phyloP scores from a whole-genome alignment of 768 basidiomycete genomes.

The Phlebiopsis flavidoalba region DNA sequence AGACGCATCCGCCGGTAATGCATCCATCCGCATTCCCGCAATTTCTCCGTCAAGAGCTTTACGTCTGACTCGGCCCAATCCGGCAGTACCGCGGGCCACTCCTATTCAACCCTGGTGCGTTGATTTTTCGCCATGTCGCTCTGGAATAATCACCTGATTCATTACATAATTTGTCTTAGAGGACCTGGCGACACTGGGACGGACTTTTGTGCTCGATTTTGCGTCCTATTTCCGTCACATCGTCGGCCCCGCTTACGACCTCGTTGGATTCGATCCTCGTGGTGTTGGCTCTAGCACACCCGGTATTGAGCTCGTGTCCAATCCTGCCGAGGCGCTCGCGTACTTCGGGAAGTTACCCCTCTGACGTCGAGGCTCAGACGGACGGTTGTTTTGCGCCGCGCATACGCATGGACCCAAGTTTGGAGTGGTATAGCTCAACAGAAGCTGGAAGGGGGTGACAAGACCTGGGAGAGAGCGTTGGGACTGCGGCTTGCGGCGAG shows the following conservation, averaged over 20 bases:
- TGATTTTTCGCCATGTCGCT: too few species aligned
- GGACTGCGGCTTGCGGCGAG: slow-evolving; percentile 8
- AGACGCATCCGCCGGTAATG: slow-evolving; percentile 22
- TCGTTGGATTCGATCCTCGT: slow-evolving; percentile 27
- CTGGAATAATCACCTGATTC: neutral
- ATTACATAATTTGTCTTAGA: neutral
- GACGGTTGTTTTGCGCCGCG: slow-evolving; percentile 1
- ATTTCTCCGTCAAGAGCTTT: slow-evolving; percentile 21
- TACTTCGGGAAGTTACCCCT: slow-evolving; percentile 15
- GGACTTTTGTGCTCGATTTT: slow-evolving; percentile 1
- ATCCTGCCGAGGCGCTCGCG: slow-evolving; percentile 11
- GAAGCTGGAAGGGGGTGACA: neutral
- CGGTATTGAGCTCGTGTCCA: slow-evolving; percentile 20
- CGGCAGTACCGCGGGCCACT: neutral
- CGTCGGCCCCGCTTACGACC: slow-evolving; percentile 20
- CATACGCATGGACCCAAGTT: neutral
- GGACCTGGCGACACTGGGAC: slow-evolving; percentile 24
- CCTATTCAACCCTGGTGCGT: slow-evolving; percentile 12
- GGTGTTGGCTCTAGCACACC: slow-evolving; percentile 22
- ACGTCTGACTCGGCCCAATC: neutral
- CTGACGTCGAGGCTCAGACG: slow-evolving; percentile 19
- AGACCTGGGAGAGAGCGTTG: slow-evolving; percentile 6
- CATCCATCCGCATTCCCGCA: slow-evolving; percentile 24
- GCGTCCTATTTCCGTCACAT: slow-evolving; percentile 6
- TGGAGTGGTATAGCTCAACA: slow-evolving; percentile 3